Evolutionary conservation across 108 stramenopile genomes (phyloP), one percentile per base, ranked within the genome.

Genomic region (Nannochloropsis gaditana): DNA sequence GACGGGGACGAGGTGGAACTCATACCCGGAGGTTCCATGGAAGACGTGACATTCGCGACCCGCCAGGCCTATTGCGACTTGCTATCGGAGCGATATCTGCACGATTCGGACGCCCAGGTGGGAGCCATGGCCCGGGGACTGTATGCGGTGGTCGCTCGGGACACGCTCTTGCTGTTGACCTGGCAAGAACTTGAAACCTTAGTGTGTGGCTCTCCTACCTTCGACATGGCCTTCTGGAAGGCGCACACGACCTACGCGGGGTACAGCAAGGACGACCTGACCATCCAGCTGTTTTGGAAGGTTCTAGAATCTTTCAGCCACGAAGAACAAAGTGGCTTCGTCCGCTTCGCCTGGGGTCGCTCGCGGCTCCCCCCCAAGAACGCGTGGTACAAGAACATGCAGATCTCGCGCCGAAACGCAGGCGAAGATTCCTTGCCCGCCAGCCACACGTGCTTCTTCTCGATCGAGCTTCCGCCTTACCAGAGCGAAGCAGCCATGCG

Each of bases 291-390:
- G 41, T 92, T 93, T 87, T 93, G 92, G 92, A 11, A 84, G 89
- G 92, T 92, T 45, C 45, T 93, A 43, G 91, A 87, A 15, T 79
- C 89, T 17, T 82, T 92, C 11, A 87, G 87, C 41, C 88, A 89
- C 21, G 84, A 90, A 82, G 91, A 93, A 41, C 92, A 91, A 59
- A 87, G 86, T 41, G 90, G 89, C 9, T 93, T 93, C 84, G 87
- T 93, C 81, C 86, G 92, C 50, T 93, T 93, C 82, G 92, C 92
- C 11, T 93, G 93, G 92, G 92, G 92, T 3, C 85, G 92, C 21
- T 86, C 90, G 21, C 91, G 92, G 8, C 90, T 93, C 5, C 92
- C 92, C 21, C 47, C 89, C 21, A 45, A 73, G 44, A 84, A 47
- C 2, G 45, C 89, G 42, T 88, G 88, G 83, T 91, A 87, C 86